Evolutionary conservation across 768 basidiomycete species (phyloP).

Genomic region (Cyclocybe cylindracea): DNA sequence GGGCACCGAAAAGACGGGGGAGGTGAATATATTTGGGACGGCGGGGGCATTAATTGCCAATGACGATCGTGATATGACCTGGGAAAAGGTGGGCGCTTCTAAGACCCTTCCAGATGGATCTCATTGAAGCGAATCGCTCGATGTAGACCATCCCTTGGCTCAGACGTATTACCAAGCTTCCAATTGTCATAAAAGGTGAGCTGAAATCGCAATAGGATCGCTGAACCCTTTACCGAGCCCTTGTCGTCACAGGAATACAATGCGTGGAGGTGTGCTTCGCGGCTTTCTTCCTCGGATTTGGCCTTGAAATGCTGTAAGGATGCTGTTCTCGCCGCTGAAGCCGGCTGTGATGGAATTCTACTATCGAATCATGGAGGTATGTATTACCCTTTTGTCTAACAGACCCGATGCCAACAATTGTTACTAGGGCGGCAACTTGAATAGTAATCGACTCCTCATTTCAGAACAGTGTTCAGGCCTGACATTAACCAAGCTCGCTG

Average conservation of each 20-base stretch:
- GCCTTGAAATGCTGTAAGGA: slow-evolving; percentile 48
- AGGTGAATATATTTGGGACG: slow-evolving; percentile 53
- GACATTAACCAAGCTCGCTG: slow-evolving; percentile 52
- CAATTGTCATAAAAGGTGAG: slow-evolving; percentile 74
- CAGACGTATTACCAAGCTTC: slow-evolving; percentile 65
- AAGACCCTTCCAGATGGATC: neutral
- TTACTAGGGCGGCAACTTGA: slow-evolving; percentile 74
- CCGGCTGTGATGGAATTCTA: slow-evolving; percentile 85
- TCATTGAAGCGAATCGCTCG: neutral
- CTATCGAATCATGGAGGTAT: slow-evolving; percentile 90
- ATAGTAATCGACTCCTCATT: slow-evolving; percentile 43
- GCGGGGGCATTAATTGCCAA: slow-evolving; percentile 67
- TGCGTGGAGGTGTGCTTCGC: slow-evolving; percentile 56
- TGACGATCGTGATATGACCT: slow-evolving; percentile 77
- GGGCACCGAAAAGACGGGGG: slow-evolving; percentile 33
- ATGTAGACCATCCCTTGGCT: slow-evolving; percentile 76
- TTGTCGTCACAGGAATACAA: slow-evolving; percentile 55
- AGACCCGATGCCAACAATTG: neutral
- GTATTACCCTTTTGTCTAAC: slow-evolving; percentile 13
- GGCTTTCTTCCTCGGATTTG: neutral
- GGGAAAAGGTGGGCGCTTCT: slow-evolving; percentile 53
- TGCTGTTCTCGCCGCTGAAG: slow-evolving; percentile 80
- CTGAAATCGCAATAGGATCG: neutral
- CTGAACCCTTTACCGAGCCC: neutral
- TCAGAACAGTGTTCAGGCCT: slow-evolving; percentile 17